Percentiles rank a stretch among this genome's conserved stretches.
Evolutionary conservation across 148 eudicot species (phyloP).

Genomic region (Tetragonia tetragonoides): DNA sequence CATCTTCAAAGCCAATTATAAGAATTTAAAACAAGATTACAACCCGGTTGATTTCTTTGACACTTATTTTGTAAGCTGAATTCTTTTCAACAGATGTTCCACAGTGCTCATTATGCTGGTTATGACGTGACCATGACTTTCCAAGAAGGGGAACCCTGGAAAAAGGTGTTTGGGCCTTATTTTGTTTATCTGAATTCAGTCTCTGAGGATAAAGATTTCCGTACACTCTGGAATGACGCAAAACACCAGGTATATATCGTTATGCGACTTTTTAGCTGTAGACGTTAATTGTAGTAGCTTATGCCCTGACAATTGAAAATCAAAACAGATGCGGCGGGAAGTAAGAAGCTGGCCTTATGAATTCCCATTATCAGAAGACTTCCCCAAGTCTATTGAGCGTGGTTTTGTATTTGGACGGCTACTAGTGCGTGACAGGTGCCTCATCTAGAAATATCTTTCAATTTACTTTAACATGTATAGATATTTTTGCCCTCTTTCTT

Average conservation of each 20-base stretch:
- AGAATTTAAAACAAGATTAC: neutral
- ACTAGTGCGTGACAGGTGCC: conserved; percentile 41
- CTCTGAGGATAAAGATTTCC: conserved; percentile 12
- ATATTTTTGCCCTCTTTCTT: neutral
- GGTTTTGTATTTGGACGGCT: conserved; percentile 44
- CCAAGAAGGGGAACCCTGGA: conserved; percentile 50
- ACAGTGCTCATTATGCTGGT: conserved; percentile 50
- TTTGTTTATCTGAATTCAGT: conserved; percentile 43
- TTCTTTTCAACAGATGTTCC: conserved; percentile 40
- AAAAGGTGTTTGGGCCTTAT: conserved; percentile 50
- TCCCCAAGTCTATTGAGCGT: conserved; percentile 38
- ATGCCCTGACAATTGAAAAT: conserved; percentile 11
- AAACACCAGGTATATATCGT: conserved; percentile 36
- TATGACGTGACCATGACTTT: conserved; percentile 31
- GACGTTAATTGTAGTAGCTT: neutral
- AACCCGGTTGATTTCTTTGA: neutral
- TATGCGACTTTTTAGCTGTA: neutral
- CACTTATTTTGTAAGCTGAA: neutral
- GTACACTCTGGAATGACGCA: conserved; percentile 43
- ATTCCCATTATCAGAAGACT: conserved; percentile 40
- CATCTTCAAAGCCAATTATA: neutral
- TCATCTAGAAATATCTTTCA: neutral
- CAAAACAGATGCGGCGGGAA: conserved; percentile 40
- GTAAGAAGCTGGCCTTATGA: conserved; percentile 51
- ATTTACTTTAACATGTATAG: neutral